Conservation (phyloP, 148 eudicot genomes). For the Mesembryanthemum crystallinum region DNA sequence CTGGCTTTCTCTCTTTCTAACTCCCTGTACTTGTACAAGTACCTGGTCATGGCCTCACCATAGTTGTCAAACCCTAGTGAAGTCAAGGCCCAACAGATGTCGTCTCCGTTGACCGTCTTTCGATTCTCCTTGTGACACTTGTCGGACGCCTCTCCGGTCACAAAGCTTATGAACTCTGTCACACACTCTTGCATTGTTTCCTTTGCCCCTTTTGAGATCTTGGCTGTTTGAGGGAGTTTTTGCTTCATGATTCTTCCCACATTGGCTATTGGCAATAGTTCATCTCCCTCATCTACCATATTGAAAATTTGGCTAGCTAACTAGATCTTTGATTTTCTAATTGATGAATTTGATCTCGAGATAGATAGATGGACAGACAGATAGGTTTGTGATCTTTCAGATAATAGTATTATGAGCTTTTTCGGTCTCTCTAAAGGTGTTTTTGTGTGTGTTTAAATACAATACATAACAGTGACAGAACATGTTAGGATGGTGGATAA, state of each 20-base stretch:
- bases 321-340: neutral
- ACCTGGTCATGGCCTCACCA: constrained; percentile 38
- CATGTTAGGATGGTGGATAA: constrained; percentile 27
- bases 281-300: constrained; percentile 39
- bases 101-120: constrained; percentile 59
- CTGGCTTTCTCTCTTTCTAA: constrained; percentile 36
- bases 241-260: constrained; percentile 58
- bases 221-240: constrained; percentile 45
- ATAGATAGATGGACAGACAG: neutral
- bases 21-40: constrained; percentile 46
- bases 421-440: neutral
- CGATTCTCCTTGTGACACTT: constrained; percentile 69
- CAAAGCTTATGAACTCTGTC: constrained; percentile 56
- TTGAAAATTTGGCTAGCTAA: neutral
- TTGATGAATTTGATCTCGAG: too few species aligned
- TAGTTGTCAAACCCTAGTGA: constrained; percentile 54
- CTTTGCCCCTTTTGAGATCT: constrained; percentile 58
- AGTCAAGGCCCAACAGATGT: constrained; percentile 55
- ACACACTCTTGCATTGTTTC: constrained; percentile 61
- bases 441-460: neutral
- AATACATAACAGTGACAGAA: constrained; percentile 9
- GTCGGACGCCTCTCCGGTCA: constrained; percentile 55
- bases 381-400: neutral
- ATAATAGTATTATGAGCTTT: neutral
- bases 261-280: constrained; percentile 49